Conservation (phyloP, 148 eudicot genomes). For the Heliosperma pusillum region DNA sequence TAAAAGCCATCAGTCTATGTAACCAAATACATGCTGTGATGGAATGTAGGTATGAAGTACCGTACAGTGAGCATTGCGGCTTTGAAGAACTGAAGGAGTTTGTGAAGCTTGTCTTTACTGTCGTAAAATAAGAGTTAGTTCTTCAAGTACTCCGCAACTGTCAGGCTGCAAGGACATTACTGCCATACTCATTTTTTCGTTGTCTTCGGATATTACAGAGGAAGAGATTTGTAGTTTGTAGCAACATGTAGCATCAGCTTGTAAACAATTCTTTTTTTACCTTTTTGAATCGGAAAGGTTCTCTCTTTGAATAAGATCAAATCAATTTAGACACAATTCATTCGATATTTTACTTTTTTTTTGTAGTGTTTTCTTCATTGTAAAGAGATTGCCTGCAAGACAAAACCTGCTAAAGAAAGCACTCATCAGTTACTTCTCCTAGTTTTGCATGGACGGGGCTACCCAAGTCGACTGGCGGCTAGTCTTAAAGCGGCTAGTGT, state of each 20-base stretch:
- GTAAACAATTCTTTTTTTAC: background rate
- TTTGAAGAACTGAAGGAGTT: constrained; percentile 80
- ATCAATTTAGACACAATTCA: no score
- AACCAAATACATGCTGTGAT: constrained; percentile 3
- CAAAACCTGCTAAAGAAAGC: no score
- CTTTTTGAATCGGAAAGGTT: no score
- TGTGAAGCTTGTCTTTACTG: constrained; percentile 55
- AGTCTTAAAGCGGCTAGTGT: no score
- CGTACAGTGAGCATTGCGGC: constrained; percentile 91
- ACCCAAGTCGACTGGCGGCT: no score
- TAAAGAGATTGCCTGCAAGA: no score
- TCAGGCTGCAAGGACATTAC: no score
- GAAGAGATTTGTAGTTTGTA: background rate
- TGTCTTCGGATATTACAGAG: background rate
- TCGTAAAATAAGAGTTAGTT: constrained; percentile 23
- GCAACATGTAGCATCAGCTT: background rate
- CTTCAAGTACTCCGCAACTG: background rate
- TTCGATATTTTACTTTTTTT: no score
- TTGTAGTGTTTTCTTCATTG: no score
- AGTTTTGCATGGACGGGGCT: no score
- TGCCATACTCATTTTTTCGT: background rate
- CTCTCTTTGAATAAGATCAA: no score
- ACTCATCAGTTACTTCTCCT: no score
- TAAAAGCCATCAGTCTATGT: background rate
- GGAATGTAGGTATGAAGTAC: constrained; percentile 80